A percentile compares a stretch with the other conserved stretches of the same genome.
phyloP scores from a whole-genome alignment of 176 grass and related monocot genomes.

The Oryza rufipogon region DNA sequence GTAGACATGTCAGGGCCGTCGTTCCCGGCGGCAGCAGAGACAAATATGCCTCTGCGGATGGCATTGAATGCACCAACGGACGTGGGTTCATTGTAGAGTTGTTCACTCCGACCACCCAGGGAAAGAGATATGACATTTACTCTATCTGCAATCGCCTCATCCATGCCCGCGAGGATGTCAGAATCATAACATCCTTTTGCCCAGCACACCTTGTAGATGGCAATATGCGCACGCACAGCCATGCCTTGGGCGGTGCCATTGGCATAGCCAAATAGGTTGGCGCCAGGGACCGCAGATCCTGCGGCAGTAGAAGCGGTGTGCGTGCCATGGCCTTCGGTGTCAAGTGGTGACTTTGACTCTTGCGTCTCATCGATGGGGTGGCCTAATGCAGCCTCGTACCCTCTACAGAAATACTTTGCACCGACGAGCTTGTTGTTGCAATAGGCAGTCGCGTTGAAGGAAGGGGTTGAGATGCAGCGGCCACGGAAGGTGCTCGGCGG shows the following conservation, averaged over 20 bases:
- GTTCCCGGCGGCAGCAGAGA: slow-evolving; percentile 37
- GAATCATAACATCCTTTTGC: slow-evolving; percentile 28
- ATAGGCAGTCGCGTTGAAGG: slow-evolving; percentile 46
- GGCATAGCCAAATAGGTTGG: slow-evolving; percentile 22
- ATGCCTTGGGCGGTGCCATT: slow-evolving; percentile 26
- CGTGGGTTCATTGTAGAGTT: slow-evolving; percentile 1
- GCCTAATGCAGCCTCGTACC: not conserved
- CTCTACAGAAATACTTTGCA: slow-evolving; percentile 30
- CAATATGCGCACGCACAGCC: slow-evolving; percentile 42
- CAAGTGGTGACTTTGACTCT: slow-evolving; percentile 36
- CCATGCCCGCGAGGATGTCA: slow-evolving; percentile 35
- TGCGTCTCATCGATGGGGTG: slow-evolving; percentile 38
- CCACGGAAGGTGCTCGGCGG: not conserved
- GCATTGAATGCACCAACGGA: slow-evolving; percentile 51
- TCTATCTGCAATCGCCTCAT: slow-evolving; percentile 31
- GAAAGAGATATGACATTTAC: slow-evolving; percentile 40
- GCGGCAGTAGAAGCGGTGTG: slow-evolving; percentile 49
- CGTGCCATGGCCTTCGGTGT: slow-evolving; percentile 46
- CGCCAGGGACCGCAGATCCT: not conserved
- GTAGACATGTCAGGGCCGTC: slow-evolving; percentile 29
- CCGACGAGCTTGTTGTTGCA: slow-evolving; percentile 64
- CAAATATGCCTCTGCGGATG: slow-evolving; percentile 29
- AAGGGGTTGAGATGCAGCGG: slow-evolving; percentile 6
- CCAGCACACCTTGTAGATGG: slow-evolving; percentile 50
- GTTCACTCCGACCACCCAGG: no score